Evolutionary conservation across 306 rosid species (phyloP), one percentile per base, ranked within the genome.

Genomic region (Gastrolobium villosum): DNA sequence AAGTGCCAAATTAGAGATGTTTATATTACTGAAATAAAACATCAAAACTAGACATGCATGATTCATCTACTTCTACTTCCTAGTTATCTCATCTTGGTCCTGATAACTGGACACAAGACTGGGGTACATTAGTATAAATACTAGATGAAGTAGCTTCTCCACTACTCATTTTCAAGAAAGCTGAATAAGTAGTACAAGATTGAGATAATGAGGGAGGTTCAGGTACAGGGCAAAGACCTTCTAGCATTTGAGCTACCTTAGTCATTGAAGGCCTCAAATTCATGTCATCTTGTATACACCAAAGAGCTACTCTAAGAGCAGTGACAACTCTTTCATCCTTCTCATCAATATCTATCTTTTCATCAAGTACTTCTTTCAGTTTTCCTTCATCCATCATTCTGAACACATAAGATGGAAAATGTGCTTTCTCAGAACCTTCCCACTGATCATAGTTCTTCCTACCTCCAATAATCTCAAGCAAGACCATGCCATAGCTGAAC

Each of bases 281-380:
- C 94, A 86, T 86, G 9, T 95, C 98, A 79, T 90, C 98, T 43
- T 95, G 97, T 71, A 95, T 78, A 70, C 98, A 95, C 98, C 97
- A 92, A 3, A 92, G 86, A 34, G 98, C 94, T 76, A 92, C 90
- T 74, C 73, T 88, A 14, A 88, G 76, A 26, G 93, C 91, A 4
- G 36, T 70, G 10, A 40, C 72, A 48, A 82, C 81, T 73, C 85
- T 83, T 39, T 87, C 86, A 50, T 90, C 95, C 0, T 74, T 71
- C 59, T 88, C 93, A 69, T 87, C 84, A 44, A 86, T 81, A 28
- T 84, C 91, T 26, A 86, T 77, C 81, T 79, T 84, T 48, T 82
- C 53, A 31, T 90, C 95, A 76, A 89, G 50, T 60, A 92, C 84
- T 36, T 86, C 81, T 65, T 49, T 44, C 14, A 83, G 34, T 76